These are phyloP conservation scores for Colletotrichum euphorbiae DNA, from an alignment of 2,329 filamentous ascomycete species.

Conservation along the genomic window DNA sequence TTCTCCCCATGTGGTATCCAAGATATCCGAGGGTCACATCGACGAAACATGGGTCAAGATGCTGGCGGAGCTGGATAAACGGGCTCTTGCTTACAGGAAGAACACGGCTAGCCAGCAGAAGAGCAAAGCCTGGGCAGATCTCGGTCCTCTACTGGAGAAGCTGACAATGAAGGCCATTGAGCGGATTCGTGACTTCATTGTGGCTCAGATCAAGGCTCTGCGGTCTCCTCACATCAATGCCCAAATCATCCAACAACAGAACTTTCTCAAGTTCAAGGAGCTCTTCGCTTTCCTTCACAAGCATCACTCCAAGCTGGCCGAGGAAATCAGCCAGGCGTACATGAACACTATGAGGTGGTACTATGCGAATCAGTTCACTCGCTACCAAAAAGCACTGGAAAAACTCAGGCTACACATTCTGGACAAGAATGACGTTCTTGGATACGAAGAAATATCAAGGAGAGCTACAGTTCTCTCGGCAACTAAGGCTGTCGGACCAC, in stretches of 20 bases:
- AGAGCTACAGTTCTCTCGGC: constrained; percentile 70
- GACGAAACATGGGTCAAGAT: constrained; percentile 90
- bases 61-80: constrained; percentile 84
- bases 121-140: constrained; percentile 83
- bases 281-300: constrained; percentile 86
- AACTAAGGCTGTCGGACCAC: constrained; percentile 63
- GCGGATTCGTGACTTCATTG: constrained; percentile 92
- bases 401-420: constrained; percentile 86
- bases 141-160: constrained; percentile 86
- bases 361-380: constrained; percentile 89
- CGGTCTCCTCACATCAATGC: constrained; percentile 97
- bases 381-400: constrained; percentile 85
- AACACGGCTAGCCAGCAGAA: constrained; percentile 70
- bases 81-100: constrained; percentile 77
- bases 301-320: constrained; percentile 84
- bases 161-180: constrained; percentile 86
- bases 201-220: constrained; percentile 92
- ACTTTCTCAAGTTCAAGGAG: constrained; percentile 89
- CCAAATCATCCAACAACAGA: constrained; percentile 95
- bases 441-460: constrained; percentile 78
- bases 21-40: constrained; percentile 88
- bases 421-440: constrained; percentile 86
- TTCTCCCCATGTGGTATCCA: constrained; percentile 83
- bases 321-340: constrained; percentile 93
- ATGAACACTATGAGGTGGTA: constrained; percentile 99